phyloP scores from a whole-genome alignment of 495 filamentous ascomycete genomes.

The Penicillium lividum region DNA sequence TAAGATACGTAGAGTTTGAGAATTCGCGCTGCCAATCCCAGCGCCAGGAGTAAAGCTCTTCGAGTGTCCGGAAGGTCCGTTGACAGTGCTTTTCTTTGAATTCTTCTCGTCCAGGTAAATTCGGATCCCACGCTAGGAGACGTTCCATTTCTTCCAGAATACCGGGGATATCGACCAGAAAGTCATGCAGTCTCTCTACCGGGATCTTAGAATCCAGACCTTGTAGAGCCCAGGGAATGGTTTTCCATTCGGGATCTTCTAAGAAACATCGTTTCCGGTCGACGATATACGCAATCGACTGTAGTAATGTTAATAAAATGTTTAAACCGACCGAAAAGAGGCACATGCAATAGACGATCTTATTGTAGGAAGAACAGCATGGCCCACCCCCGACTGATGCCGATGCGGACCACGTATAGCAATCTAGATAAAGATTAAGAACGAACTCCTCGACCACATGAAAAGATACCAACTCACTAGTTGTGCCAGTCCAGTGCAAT shows the following conservation, averaged over 20 bases:
- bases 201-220: slow-evolving; percentile 16
- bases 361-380: slow-evolving; percentile 12
- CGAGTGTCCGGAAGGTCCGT: slow-evolving; percentile 3
- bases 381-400: slow-evolving; percentile 17
- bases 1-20: slow-evolving; percentile 10
- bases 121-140: slow-evolving; percentile 1
- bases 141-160: slow-evolving; percentile 18
- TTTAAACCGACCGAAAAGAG: neutral
- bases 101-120: slow-evolving; percentile 1
- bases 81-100: slow-evolving; percentile 1
- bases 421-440: slow-evolving; percentile 8
- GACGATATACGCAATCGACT: slow-evolving; percentile 16
- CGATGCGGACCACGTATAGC: slow-evolving; percentile 20
- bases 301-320: neutral
- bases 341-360: slow-evolving; percentile 16
- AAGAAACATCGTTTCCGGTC: slow-evolving; percentile 25
- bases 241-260: slow-evolving; percentile 23
- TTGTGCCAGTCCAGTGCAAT: slow-evolving; percentile 21
- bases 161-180: slow-evolving; percentile 18
- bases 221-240: slow-evolving; percentile 15
- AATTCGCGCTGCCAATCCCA: slow-evolving; percentile 21
- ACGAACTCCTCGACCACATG: neutral
- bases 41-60: slow-evolving; percentile 19
- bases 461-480: slow-evolving; percentile 8
- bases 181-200: slow-evolving; percentile 13